A percentile compares a stretch with the other conserved stretches of the same genome.
Evolutionary conservation across 106 monocot genomes (phyloP).

Genomic region (Iris macrosiphon): DNA sequence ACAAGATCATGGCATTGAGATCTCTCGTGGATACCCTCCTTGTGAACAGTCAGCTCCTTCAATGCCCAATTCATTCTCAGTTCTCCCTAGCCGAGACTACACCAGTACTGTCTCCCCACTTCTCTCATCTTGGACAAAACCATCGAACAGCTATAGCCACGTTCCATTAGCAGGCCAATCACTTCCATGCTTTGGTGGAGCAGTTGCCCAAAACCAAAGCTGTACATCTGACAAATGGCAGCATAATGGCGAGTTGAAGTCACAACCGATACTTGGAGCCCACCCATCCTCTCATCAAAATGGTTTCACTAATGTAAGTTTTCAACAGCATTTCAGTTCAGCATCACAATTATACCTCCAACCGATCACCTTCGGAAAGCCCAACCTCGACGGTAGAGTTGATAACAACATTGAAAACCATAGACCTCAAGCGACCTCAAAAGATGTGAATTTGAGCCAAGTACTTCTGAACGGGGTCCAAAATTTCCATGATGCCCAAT

Average conservation of each 20-base stretch:
- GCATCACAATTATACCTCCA: neutral
- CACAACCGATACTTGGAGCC: neutral
- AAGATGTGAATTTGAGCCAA: slow-evolving; percentile 18
- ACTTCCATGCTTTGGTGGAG: neutral
- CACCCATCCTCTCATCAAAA: neutral
- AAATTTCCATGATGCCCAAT: slow-evolving; percentile 1
- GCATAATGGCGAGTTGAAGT: neutral
- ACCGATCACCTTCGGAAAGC: slow-evolving; percentile 5
- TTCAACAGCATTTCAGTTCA: slow-evolving; percentile 2
- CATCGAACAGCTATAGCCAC: slow-evolving; percentile 5
- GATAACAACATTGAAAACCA: slow-evolving; percentile 5
- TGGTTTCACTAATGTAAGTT: slow-evolving; percentile 12
- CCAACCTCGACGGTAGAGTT: slow-evolving; percentile 2
- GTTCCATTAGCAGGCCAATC: slow-evolving; percentile 5
- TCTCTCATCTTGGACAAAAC: slow-evolving; percentile 3
- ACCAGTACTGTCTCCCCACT: neutral
- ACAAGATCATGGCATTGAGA: neutral
- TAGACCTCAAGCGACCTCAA: neutral
- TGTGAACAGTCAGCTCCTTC: no score
- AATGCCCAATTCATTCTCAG: slow-evolving; percentile 1
- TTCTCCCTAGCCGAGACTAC: slow-evolving; percentile 6
- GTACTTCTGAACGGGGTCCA: slow-evolving; percentile 6
- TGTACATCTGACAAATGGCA: slow-evolving; percentile 8
- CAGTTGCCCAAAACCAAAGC: no score
- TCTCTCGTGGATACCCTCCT: slow-evolving; percentile 7